Percentiles rank a stretch among this genome's conserved stretches.
phyloP scores from a whole-genome alignment of 2,329 filamentous ascomycete species.

The Fusarium veterinarium region DNA sequence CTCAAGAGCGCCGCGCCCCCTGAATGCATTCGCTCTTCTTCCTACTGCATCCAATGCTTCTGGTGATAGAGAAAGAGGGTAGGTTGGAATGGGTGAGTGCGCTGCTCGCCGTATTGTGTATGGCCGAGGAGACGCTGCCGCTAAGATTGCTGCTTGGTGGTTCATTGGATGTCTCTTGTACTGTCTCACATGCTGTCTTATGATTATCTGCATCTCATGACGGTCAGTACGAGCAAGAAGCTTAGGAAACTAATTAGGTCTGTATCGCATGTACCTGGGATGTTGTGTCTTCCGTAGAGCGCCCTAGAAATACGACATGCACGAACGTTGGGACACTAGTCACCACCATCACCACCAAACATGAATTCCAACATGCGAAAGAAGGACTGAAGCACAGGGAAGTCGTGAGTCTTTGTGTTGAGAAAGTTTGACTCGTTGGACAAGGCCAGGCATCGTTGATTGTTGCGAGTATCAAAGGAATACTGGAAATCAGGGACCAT shows the following conservation, averaged over 20 bases:
- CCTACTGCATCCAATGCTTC: neutral
- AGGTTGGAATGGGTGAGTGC: accelerated
- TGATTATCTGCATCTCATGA: too few species aligned
- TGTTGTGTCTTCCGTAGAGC: neutral
- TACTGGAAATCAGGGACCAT: neutral
- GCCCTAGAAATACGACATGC: neutral
- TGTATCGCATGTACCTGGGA: neutral
- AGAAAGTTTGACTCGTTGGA: neutral
- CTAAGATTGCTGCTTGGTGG: neutral
- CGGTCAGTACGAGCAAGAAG: neutral
- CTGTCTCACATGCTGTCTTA: too few species aligned
- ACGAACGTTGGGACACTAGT: neutral
- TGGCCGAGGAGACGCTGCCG: neutral
- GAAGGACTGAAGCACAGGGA: neutral
- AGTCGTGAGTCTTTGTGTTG: accelerated
- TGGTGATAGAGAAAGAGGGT: accelerated
- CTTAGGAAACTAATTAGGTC: accelerated
- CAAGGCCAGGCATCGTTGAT: neutral
- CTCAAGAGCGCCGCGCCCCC: too few species aligned
- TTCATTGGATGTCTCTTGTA: neutral
- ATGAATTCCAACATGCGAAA: neutral
- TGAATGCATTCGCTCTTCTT: neutral
- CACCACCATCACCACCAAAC: neutral
- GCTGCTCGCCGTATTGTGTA: neutral
- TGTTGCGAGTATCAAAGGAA: neutral